Percentiles rank a stretch among this genome's conserved stretches.
These are phyloP conservation scores for Paecilomyces niveus DNA, from an alignment of 2,329 filamentous ascomycete genomes.

Conservation along the genomic window DNA sequence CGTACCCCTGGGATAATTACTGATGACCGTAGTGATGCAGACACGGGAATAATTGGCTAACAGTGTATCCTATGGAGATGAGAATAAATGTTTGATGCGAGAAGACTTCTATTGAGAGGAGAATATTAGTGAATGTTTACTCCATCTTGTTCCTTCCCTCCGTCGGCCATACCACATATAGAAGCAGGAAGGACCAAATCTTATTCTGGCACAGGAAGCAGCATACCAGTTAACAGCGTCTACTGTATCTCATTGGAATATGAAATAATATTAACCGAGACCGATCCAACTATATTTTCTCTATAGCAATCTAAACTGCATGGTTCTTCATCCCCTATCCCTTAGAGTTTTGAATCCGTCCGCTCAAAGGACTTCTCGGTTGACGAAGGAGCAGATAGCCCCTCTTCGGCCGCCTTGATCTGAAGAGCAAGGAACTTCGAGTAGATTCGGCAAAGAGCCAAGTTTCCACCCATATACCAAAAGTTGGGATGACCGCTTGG, in stretches of 20 bases:
- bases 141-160: neutral
- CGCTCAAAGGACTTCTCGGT: neutral
- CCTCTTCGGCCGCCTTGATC: conserved; percentile 41
- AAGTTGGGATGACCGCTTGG: conserved; percentile 56
- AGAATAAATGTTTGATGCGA: neutral
- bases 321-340: neutral
- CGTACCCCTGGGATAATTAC: neutral
- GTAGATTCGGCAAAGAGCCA: conserved; percentile 56
- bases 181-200: neutral
- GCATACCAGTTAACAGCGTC: neutral
- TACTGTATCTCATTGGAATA: neutral
- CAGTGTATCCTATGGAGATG: neutral
- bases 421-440: conserved; percentile 48
- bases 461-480: conserved; percentile 60
- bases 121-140: neutral
- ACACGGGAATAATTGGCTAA: neutral
- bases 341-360: neutral
- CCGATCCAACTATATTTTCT: neutral
- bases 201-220: neutral
- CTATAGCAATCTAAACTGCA: neutral
- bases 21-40: neutral
- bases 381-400: conserved; percentile 16
- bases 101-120: neutral
- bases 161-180: neutral
- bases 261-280: neutral